phyloP scores from a whole-genome alignment of 345 rosid genomes.

The Angophora floribunda region DNA sequence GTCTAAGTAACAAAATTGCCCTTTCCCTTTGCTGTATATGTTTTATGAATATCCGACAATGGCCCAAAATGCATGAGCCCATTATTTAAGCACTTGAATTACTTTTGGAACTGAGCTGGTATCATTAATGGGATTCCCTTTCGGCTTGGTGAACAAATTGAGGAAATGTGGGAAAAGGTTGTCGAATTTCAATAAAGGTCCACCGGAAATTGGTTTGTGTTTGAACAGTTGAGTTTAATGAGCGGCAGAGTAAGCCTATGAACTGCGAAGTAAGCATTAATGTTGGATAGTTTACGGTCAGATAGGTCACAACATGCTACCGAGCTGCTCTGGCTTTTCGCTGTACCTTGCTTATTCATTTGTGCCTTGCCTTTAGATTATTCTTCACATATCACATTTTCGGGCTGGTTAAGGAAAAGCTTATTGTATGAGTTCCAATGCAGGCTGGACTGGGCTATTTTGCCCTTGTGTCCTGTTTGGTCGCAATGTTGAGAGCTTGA shows the following conservation, averaged over 20 bases:
- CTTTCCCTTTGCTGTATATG: neutral
- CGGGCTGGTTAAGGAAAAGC: neutral
- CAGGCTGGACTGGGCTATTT: constrained; percentile 84
- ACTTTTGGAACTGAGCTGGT: neutral
- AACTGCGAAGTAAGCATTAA: neutral
- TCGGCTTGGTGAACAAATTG: neutral
- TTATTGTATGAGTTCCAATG: neutral
- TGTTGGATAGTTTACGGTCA: neutral
- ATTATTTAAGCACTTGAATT: neutral
- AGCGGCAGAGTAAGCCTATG: neutral
- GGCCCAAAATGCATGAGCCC: neutral
- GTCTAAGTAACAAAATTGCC: neutral
- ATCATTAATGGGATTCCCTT: neutral
- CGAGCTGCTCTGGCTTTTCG: neutral
- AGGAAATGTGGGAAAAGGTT: neutral
- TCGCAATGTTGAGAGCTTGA: constrained; percentile 64
- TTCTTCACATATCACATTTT: neutral
- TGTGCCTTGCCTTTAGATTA: neutral
- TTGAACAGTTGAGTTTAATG: neutral
- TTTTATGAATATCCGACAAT: neutral
- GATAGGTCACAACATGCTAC: neutral
- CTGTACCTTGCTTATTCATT: neutral
- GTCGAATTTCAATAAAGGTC: neutral
- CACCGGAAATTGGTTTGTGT: neutral
- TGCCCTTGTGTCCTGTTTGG: constrained; percentile 96